Evolutionary conservation across 345 rosid genomes (phyloP).

Genomic region (Rhizophora apiculata): DNA sequence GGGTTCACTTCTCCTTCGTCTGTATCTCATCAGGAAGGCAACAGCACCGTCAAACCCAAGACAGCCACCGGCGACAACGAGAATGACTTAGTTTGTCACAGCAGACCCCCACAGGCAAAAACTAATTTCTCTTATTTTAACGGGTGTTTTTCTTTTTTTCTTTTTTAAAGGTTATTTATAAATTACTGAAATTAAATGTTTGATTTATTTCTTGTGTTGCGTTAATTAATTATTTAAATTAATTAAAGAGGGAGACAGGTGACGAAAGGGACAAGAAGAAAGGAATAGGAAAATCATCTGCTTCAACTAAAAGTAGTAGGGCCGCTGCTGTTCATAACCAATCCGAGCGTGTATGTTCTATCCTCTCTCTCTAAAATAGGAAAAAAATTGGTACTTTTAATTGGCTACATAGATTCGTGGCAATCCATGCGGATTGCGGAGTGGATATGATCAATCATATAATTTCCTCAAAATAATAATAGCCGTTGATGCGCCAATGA

Average conservation of each 20-base stretch:
- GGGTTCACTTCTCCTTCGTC: constrained; percentile 59
- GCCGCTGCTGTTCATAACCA: constrained; percentile 98
- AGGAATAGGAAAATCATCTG: constrained; percentile 54
- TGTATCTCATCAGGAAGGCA: constrained; percentile 53
- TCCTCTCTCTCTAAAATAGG: background rate
- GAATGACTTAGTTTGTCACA: constrained; percentile 73
- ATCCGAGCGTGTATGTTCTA: constrained; percentile 80
- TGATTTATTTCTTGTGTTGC: background rate
- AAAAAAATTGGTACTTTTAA: no score
- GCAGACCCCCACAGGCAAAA: constrained; percentile 42
- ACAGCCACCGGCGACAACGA: constrained; percentile 56
- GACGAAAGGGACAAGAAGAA: constrained; percentile 44
- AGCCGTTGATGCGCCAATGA: background rate
- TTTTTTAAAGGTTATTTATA: background rate
- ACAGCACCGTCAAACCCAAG: constrained; percentile 36
- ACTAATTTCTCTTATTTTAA: background rate
- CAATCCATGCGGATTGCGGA: no score
- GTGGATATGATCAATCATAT: background rate
- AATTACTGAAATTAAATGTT: background rate
- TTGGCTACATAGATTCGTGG: no score
- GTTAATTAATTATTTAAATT: background rate
- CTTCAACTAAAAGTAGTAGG: constrained; percentile 73
- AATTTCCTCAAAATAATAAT: background rate
- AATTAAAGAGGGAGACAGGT: constrained; percentile 31
- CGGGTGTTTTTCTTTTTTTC: background rate